Evolutionary conservation across 2,329 filamentous ascomycete species (phyloP), one percentile per base, ranked within the genome.

Genomic region (Phialophora chinensis): DNA sequence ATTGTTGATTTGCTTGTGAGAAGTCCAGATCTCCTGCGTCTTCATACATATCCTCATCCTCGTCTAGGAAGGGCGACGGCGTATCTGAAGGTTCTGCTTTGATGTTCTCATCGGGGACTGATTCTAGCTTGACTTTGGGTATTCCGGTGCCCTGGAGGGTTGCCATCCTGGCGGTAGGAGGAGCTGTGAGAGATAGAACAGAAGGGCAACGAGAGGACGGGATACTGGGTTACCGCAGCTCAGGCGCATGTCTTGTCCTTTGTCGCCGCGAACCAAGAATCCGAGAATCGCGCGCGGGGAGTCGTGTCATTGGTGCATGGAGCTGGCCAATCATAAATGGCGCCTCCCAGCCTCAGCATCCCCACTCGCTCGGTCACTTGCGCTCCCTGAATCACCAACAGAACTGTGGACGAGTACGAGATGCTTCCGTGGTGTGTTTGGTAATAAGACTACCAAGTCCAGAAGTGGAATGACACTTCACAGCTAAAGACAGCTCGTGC

Each of bases 1-100:
- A 75, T 60, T 76, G 77, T 71, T 85, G 81, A 23, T 74, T 74
- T 27, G 82, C 78, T 55, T 77, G 76, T 7, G 79, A 72, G 74
- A 90, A 89, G 63, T 89, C 87, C 20, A 90, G 76, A 69, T 90
- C 87, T 52, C 87, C 87, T 2, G 86, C 84, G 73, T 90, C 88
- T 75, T 90, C 87, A 74, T 91, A 91, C 65, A 91, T 82, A 71
- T 91, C 90, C 55, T 91, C 89, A 59, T 91, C 90, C 44, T 73
- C 72, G 62, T 73, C 71, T n/a, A 71, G 59, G 61, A 69, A 73
- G 17, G 72, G 71, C 44, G 70, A 71, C 3, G 69, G 66, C 35
- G 66, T 65, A 12, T 71, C 69, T 59, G 59, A 63, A 33, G 69
- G 67, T 50, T 73, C 72, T 52, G 63, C 54, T 55, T 73, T 73